Conservation (phyloP, 768 basidiomycete species). For the Suillus hirtellus region DNA sequence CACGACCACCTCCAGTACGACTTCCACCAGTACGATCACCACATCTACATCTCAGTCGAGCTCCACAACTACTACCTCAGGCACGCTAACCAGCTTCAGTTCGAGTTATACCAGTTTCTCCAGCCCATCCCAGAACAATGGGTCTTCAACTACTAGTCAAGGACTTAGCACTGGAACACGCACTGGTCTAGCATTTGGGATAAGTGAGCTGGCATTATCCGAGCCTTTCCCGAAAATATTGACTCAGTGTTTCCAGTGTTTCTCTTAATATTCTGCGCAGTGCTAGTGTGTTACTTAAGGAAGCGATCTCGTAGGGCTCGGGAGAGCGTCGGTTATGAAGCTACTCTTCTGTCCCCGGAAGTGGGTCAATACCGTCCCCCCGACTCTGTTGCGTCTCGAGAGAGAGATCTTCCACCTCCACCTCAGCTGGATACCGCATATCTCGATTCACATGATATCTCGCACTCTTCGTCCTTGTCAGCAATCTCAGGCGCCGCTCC, state of each 20-base stretch:
- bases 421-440: neutral
- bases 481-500: conserved; percentile 6
- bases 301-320: conserved; percentile 11
- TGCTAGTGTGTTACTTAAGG: conserved; percentile 12
- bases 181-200: conserved; percentile 28
- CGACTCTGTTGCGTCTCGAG: neutral
- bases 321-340: conserved; percentile 1
- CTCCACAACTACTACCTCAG: neutral
- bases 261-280: conserved; percentile 4
- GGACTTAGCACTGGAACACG: conserved; percentile 20
- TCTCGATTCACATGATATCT: conserved; percentile 1
- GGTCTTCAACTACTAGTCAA: conserved; percentile 8
- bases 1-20: neutral
- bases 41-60: conserved; percentile 3
- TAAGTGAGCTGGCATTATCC: conserved; percentile 19
- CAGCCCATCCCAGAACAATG: conserved; percentile 7
- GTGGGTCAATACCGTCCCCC: conserved; percentile 15
- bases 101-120: neutral
- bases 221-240: neutral
- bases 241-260: conserved; percentile 9
- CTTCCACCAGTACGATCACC: neutral
- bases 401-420: conserved; percentile 6
- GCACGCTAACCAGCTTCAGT: conserved; percentile 3
- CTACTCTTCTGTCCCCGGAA: conserved; percentile 10
- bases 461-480: conserved; percentile 1